Evolutionary conservation across 2,329 filamentous ascomycete genomes (phyloP), one percentile per base, ranked within the genome.

Genomic region (Penicillium sp.): DNA sequence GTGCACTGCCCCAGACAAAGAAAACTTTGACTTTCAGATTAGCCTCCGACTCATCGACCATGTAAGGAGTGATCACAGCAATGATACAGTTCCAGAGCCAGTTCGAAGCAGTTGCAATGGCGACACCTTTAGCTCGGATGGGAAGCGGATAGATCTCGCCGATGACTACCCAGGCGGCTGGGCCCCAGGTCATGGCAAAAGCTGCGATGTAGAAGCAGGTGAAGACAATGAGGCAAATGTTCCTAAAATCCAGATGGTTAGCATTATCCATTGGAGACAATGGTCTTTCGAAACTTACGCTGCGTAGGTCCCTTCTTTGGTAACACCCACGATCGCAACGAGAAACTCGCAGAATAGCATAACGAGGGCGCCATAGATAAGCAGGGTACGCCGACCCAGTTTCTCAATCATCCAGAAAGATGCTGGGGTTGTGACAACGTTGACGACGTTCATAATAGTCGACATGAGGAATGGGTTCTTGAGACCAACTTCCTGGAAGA

Each of bases 121-220:
- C 90, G 55, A 96, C 90, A 78, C 91, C 91, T 65, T 90, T 89
- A 29, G 91, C 89, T 67, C 91, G 89, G 76, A 96, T 92, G 55
- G 89, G 90, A 49, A 96, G 84, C 55, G 90, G 90, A 84, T 89
- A 96, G 75, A 93, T 88, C 79, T 96, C 91, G 70, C 90, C 90
- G 68, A 93, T 92, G 65, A 95, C 82, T 49, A 79, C 79, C 83
- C 82, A 85, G 9, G 81, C 82, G 49, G 79, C 87, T 9, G 90
- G 89, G 53, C 90, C 91, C 90, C 90, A 95, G 60, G 90, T 95
- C 50, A 84, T 86, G 56, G 90, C 91, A 73, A 96, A 96, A 81
- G 88, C 92, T 82, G 90, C 91, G 81, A 96, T 92, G 82, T 91
- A 93, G 79, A 95, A 86, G 78, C 87, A 88, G 69, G 93, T 93